A percentile compares a stretch with the other conserved stretches of the same genome.
phyloP scores from a whole-genome alignment of 345 rosid species.

The Gossypium herbaceum region DNA sequence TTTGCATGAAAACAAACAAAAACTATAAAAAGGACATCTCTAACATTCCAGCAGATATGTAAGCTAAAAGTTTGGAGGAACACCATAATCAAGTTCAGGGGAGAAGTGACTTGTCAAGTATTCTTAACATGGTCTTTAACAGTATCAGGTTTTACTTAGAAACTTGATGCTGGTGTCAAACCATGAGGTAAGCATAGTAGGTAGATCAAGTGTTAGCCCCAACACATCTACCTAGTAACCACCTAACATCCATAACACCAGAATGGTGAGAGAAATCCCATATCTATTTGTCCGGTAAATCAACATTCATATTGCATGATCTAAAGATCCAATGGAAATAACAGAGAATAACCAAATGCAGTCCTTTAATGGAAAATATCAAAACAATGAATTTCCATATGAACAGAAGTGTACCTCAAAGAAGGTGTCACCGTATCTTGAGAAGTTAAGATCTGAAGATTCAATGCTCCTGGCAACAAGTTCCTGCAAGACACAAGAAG shows the following conservation, averaged over 20 bases:
- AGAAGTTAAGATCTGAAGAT: constrained; percentile 82
- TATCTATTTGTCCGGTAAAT: background rate
- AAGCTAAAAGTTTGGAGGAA: background rate
- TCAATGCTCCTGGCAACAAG: constrained; percentile 82
- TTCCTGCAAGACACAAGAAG: constrained; percentile 45
- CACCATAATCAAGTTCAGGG: background rate
- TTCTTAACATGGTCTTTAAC: background rate
- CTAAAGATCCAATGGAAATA: constrained; percentile 4
- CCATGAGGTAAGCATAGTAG: background rate
- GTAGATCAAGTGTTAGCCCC: background rate
- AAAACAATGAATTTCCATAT: background rate
- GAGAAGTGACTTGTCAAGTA: background rate
- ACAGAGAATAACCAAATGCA: background rate
- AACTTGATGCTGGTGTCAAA: constrained; percentile 6
- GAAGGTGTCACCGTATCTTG: constrained; percentile 91
- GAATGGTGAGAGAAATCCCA: background rate
- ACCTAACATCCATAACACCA: background rate
- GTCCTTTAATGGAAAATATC: background rate
- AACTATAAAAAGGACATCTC: background rate
- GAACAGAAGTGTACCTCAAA: constrained; percentile 49
- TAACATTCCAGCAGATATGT: background rate
- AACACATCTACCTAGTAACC: background rate
- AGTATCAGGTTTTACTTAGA: constrained; percentile 1
- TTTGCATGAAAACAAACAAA: background rate
- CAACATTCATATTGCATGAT: background rate